Conservation (phyloP, 371 early-diverging fungal genomes). For the Lichtheimia ramosa region DNA sequence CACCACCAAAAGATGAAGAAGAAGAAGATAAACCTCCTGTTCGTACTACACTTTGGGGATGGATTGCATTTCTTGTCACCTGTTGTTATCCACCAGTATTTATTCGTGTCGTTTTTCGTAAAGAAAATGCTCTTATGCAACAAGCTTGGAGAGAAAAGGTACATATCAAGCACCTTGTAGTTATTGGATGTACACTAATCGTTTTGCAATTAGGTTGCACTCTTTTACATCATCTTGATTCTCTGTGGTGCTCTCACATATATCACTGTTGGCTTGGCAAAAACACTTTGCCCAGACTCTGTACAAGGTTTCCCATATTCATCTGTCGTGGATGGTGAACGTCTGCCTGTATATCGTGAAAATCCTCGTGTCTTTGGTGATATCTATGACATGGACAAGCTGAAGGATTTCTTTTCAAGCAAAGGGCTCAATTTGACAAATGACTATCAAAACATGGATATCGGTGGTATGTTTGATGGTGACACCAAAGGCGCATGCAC, state of each 20-base stretch:
- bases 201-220: constrained; percentile 21
- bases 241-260: constrained; percentile 69
- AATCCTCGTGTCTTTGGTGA: constrained; percentile 53
- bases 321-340: constrained; percentile 16
- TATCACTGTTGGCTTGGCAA: constrained; percentile 65
- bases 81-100: constrained; percentile 59
- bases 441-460: constrained; percentile 53
- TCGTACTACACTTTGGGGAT: constrained; percentile 48
- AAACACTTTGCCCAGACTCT: constrained; percentile 48
- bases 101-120: constrained; percentile 46
- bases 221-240: constrained; percentile 65
- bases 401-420: constrained; percentile 35
- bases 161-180: neutral
- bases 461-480: constrained; percentile 52
- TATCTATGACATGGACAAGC: constrained; percentile 37
- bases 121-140: constrained; percentile 44
- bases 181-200: too few species aligned
- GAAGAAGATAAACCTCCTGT: constrained; percentile 49
- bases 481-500: constrained; percentile 37
- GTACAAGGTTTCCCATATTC: constrained; percentile 32
- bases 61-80: constrained; percentile 53
- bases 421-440: constrained; percentile 43
- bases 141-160: constrained; percentile 78
- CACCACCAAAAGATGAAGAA: constrained; percentile 15
- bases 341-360: constrained; percentile 35